These are phyloP conservation scores for Hericium alpestre DNA, from an alignment of 768 basidiomycete species.

Conservation along the genomic window DNA sequence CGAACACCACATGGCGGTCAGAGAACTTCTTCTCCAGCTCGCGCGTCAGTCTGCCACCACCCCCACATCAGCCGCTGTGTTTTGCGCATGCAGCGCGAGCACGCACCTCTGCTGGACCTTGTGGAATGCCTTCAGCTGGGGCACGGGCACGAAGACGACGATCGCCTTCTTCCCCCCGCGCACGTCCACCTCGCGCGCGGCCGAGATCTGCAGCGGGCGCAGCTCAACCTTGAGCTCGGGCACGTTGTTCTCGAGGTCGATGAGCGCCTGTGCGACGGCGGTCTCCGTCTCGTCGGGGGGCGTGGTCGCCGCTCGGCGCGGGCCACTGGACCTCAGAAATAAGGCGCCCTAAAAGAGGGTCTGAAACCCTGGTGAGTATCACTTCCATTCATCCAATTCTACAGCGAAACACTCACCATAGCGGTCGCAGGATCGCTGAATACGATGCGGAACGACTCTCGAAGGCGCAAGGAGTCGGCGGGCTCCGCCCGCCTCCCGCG, in stretches of 20 bases:
- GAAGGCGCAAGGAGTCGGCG: too few species aligned
- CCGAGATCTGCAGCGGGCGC: conserved; percentile 90
- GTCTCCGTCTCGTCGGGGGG: conserved; percentile 87
- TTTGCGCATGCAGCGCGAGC: neutral
- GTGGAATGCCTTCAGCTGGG: conserved; percentile 96
- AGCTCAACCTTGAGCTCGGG: conserved; percentile 97
- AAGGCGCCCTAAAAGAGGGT: too few species aligned
- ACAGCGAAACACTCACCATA: too few species aligned
- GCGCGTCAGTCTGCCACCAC: conserved; percentile 69
- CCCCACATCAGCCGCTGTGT: conserved; percentile 1
- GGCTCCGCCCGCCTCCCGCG: too few species aligned
- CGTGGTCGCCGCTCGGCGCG: conserved; percentile 81
- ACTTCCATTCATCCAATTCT: too few species aligned
- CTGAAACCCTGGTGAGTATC: too few species aligned
- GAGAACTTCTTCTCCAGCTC: conserved; percentile 99
- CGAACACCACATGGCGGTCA: conserved; percentile 97
- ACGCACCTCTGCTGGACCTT: conserved; percentile 90
- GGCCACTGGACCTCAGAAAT: too few species aligned
- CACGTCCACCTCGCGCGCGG: conserved; percentile 97
- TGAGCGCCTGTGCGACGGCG: conserved; percentile 85
- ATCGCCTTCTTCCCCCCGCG: conserved; percentile 99
- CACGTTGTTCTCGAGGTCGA: conserved; percentile 97
- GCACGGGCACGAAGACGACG: conserved; percentile 94
- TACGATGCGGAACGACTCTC: too few species aligned
- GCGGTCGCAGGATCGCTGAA: too few species aligned